These are phyloP conservation scores for Yamagishiella unicocca DNA, from an alignment of 139 green algal genomes.

Conservation along the genomic window DNA sequence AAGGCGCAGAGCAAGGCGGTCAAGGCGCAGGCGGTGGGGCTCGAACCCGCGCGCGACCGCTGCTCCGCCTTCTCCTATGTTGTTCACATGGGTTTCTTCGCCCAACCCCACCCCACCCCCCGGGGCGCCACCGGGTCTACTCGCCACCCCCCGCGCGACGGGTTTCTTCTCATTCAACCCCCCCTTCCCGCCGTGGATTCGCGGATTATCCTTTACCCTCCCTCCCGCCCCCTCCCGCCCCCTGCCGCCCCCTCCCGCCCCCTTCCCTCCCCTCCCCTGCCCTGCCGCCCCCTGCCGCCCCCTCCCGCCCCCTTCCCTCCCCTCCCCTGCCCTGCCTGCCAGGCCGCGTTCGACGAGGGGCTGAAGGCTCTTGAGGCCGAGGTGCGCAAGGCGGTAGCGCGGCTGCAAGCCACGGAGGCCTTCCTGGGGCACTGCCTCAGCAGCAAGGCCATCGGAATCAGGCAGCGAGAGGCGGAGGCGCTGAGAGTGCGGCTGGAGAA, in stretches of 20 bases:
- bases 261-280: background rate
- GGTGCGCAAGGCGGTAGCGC: slow-evolving; percentile 28
- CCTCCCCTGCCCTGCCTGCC: background rate
- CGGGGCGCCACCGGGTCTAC: too few relatives aligned
- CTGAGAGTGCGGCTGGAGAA: slow-evolving; percentile 51
- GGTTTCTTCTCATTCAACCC: too few relatives aligned
- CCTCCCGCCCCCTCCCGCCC: background rate
- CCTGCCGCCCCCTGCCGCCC: background rate
- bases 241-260: background rate
- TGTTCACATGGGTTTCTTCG: too few relatives aligned
- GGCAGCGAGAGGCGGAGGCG: slow-evolving; percentile 71
- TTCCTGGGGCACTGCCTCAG: slow-evolving; percentile 65
- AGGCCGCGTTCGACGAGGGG: slow-evolving; percentile 50
- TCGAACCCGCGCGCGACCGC: too few relatives aligned
- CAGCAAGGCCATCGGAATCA: slow-evolving; percentile 64
- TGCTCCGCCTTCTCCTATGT: too few relatives aligned
- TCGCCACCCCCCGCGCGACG: too few relatives aligned
- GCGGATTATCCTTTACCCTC: too few relatives aligned
- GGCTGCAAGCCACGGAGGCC: slow-evolving; percentile 61
- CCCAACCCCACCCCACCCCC: too few relatives aligned
- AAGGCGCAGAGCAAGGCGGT: slow-evolving; percentile 58
- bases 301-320: background rate
- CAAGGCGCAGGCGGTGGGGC: slow-evolving; percentile 49
- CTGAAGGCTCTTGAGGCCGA: slow-evolving; percentile 28
- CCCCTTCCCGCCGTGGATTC: too few relatives aligned